Evolutionary conservation across 2,329 filamentous ascomycete species (phyloP).

Genomic region (Colletotrichum sp.): DNA sequence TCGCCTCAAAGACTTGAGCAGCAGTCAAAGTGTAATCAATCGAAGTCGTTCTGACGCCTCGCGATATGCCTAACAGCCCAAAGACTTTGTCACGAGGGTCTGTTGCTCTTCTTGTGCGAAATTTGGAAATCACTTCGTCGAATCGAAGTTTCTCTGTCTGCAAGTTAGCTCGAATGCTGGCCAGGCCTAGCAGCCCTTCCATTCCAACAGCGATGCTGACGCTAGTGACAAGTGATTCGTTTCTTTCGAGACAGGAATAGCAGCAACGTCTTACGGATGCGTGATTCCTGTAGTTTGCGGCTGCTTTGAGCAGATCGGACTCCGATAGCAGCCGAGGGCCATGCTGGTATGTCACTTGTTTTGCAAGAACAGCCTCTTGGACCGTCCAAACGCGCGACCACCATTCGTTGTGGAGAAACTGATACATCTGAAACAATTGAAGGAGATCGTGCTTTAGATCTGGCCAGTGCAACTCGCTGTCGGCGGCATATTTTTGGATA

Average conservation of each 20-base stretch:
- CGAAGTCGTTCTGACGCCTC: background rate
- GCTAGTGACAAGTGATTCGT: accelerated
- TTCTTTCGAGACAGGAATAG: background rate
- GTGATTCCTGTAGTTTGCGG: background rate
- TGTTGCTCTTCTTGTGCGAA: background rate
- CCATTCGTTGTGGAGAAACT: accelerated
- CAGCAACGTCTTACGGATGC: background rate
- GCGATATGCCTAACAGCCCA: background rate
- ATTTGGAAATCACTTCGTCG: background rate
- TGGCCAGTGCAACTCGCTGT: background rate
- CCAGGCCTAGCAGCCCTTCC: background rate
- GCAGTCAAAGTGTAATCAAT: background rate
- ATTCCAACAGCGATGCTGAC: background rate
- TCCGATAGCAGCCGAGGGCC: background rate
- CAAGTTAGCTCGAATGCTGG: accelerated
- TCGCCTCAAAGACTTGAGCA: background rate
- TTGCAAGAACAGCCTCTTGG: background rate
- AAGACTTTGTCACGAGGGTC: background rate
- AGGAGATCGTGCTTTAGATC: accelerated
- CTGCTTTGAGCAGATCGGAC: background rate
- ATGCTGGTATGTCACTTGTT: background rate
- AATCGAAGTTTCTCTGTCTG: background rate
- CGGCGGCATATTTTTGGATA: background rate
- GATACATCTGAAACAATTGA: background rate
- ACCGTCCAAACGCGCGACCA: background rate